Evolutionary conservation across 495 filamentous ascomycete genomes (phyloP), one percentile per base, ranked within the genome.

Genomic region (Penicillium salamii): DNA sequence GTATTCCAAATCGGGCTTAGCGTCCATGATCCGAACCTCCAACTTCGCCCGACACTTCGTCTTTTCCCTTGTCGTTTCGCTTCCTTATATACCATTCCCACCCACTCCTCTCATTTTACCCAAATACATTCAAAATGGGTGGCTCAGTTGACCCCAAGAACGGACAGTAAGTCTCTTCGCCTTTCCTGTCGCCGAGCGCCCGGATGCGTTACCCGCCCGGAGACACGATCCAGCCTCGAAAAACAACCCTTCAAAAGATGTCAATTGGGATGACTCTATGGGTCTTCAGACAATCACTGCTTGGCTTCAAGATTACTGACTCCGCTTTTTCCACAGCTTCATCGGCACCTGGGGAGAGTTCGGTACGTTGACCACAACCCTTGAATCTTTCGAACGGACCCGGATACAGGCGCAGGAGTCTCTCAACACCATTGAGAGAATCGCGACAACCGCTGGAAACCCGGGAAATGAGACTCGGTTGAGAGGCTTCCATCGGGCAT

Each of bases 261-360:
- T 7, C 21, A 33, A 41, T 42, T 46, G 45, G 36, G 17, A 12
- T 7, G 4, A 5, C 15, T 3, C 7, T 13, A 38, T 18, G 17
- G 17, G n/a, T 3, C 19, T 13, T n/a, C 15, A 26, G 23, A n/a
- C 12, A 3, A 21, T 31, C 31, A 23, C n/a, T 0, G 2, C 3
- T 19, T 17, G 3, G 5, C 0, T 2, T 6, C 29, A 14, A 11
- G 18, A 17, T 58, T 59, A 40, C 66, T 74, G 46, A 72, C 58
- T 55, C 42, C 20, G 32, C 18, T 34, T 12, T 55, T 11, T 45
- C n/a, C 54, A 58, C 63, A 96, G 91, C 52, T 97, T 76, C 70
- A 72, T 95, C 38, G 93, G 92, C 62, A 66, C 63, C 65, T 97
- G 91, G 92, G 92, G 92, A 59, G 75, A 76, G 62, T 70, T 97